Percentiles rank a stretch among this genome's conserved stretches.
Conservation (phyloP, 129 eudicot genomes). For the Solidago caesia region DNA sequence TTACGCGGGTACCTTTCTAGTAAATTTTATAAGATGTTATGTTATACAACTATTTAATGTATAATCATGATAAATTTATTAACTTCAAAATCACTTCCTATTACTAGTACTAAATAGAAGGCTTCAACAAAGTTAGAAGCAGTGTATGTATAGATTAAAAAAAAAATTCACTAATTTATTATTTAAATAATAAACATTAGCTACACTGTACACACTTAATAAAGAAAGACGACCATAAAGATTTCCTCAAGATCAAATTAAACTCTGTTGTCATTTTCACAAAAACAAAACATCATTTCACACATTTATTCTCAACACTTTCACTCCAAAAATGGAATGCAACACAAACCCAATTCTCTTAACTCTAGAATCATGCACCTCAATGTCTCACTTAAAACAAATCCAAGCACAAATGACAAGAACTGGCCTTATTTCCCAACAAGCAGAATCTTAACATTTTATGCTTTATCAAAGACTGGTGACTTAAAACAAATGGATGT, state of each 20-base stretch:
- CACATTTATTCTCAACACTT: slow-evolving; percentile 26
- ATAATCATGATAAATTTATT: too few species aligned
- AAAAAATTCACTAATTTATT: too few species aligned
- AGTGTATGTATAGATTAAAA: too few species aligned
- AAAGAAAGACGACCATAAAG: too few species aligned
- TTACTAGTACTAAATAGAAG: too few species aligned
- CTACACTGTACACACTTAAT: too few species aligned
- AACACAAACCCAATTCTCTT: slow-evolving; percentile 59
- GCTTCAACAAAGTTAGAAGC: too few species aligned
- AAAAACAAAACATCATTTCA: background rate
- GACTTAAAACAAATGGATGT: slow-evolving; percentile 19
- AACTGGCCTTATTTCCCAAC: slow-evolving; percentile 63
- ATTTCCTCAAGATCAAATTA: background rate
- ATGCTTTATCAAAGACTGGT: slow-evolving; percentile 50
- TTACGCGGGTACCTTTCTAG: too few species aligned
- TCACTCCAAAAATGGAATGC: slow-evolving; percentile 54
- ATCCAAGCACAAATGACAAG: slow-evolving; percentile 61
- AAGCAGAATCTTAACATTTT: slow-evolving; percentile 64
- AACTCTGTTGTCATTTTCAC: background rate
- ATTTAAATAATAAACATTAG: too few species aligned
- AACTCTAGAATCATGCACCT: slow-evolving; percentile 53
- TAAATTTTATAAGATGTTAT: too few species aligned
- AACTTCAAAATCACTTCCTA: too few species aligned
- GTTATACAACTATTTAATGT: too few species aligned
- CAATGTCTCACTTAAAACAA: slow-evolving; percentile 57